Percentiles rank a stretch among this genome's conserved stretches.
Conservation (phyloP, 768 basidiomycete genomes). For the Tricholoma furcatifolium region DNA sequence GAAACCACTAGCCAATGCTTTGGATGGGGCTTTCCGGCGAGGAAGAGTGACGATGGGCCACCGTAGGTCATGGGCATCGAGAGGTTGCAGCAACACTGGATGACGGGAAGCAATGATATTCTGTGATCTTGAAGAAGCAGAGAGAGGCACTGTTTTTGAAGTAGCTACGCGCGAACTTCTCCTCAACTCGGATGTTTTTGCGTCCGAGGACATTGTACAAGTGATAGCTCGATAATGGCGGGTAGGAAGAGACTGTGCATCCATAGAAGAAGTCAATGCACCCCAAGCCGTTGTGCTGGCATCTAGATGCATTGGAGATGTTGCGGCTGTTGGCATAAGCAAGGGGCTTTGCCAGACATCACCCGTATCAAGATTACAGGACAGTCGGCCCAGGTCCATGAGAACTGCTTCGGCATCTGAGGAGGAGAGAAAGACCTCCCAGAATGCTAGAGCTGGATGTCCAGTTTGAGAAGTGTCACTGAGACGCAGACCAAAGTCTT, state of each 20-base stretch:
- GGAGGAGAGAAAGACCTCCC: slow-evolving; percentile 9
- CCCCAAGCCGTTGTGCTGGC: not conserved
- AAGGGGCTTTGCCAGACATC: not conserved
- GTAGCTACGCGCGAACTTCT: too few species aligned
- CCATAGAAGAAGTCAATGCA: not conserved
- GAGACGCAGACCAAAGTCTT: not conserved
- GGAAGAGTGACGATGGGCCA: not conserved
- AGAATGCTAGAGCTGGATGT: not conserved
- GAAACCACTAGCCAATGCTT: not conserved
- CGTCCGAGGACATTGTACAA: too few species aligned
- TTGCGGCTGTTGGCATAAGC: not conserved
- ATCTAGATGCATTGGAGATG: not conserved
- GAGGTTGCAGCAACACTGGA: not conserved
- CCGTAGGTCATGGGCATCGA: not conserved
- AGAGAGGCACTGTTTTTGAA: too few species aligned
- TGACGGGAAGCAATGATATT: too few species aligned
- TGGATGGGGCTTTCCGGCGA: not conserved
- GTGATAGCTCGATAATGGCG: too few species aligned
- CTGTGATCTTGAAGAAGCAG: too few species aligned
- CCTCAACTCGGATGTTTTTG: too few species aligned
- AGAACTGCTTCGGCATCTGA: not conserved
- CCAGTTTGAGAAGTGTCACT: too few species aligned
- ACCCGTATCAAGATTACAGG: not conserved
- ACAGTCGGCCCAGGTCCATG: not conserved
- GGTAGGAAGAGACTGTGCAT: too few species aligned